Conservation (phyloP, 169 alveolate species). For the Plasmodium fragile region DNA sequence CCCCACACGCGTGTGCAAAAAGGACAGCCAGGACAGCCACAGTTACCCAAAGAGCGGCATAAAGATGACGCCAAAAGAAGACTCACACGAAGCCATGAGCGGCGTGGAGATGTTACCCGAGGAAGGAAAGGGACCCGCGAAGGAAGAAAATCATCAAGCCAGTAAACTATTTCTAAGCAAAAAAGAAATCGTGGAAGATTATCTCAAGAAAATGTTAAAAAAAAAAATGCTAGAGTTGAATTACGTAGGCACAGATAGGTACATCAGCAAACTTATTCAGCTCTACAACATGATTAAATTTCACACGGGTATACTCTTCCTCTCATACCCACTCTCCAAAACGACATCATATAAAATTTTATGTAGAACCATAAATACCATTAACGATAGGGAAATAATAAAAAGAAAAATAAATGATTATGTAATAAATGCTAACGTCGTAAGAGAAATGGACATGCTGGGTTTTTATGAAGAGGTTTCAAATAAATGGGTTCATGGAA, state of each 20-base stretch:
- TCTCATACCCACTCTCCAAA: constrained; percentile 69
- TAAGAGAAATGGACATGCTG: constrained; percentile 35
- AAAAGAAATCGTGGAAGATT: constrained; percentile 75
- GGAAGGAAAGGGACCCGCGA: neutral
- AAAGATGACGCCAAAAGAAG: neutral
- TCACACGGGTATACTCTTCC: constrained; percentile 64
- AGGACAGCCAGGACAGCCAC: neutral
- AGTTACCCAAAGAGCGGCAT: neutral
- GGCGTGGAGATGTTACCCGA: neutral
- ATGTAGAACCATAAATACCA: constrained; percentile 66
- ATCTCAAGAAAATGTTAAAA: constrained; percentile 48
- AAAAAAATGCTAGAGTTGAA: constrained; percentile 68
- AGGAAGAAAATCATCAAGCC: neutral
- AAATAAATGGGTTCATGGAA: constrained; percentile 78
- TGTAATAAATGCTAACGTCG: constrained; percentile 57
- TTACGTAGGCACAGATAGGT: constrained; percentile 70
- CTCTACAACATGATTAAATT: constrained; percentile 71
- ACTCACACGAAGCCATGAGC: neutral
- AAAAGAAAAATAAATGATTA: constrained; percentile 71
- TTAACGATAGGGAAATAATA: constrained; percentile 74
- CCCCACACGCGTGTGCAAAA: no score
- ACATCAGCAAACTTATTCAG: constrained; percentile 61
- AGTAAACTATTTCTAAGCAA: constrained; percentile 34
- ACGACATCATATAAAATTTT: constrained; percentile 65
- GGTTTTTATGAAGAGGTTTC: constrained; percentile 74